phyloP scores from a whole-genome alignment of 225 moss, liverwort and hornwort species.

The Physcomitrium patens region DNA sequence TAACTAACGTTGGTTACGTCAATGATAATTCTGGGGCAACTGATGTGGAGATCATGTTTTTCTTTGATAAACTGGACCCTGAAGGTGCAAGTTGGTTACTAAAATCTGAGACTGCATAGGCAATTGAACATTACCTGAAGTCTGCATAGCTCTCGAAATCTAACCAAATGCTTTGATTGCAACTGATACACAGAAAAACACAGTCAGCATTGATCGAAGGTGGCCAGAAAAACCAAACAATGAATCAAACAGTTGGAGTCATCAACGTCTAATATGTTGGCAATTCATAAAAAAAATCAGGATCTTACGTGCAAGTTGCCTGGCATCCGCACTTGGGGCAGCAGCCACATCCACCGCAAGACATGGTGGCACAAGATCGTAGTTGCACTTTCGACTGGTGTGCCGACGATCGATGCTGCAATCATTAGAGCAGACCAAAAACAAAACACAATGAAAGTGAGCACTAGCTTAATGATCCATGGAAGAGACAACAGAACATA shows the following conservation, averaged over 20 bases:
- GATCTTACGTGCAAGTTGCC: slow-evolving; percentile 42
- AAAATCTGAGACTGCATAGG: neutral
- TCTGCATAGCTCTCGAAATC: slow-evolving; percentile 23
- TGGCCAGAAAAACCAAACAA: neutral
- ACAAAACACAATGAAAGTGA: neutral
- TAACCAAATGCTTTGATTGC: slow-evolving; percentile 38
- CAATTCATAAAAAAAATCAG: too few species aligned
- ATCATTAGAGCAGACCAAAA: neutral
- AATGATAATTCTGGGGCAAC: too few species aligned
- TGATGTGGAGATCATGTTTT: too few species aligned
- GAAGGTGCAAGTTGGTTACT: too few species aligned
- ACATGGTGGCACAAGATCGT: slow-evolving; percentile 23
- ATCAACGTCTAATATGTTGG: too few species aligned
- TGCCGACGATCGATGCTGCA: neutral
- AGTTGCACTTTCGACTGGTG: neutral
- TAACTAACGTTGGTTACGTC: too few species aligned
- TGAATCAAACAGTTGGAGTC: too few species aligned
- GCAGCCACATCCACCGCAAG: slow-evolving; percentile 44
- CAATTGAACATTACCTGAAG: slow-evolving; percentile 17
- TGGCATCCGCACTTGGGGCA: slow-evolving; percentile 43
- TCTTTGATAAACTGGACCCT: too few species aligned
- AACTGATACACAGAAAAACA: slow-evolving; percentile 24
- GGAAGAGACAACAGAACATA: too few species aligned
- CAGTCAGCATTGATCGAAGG: neutral
- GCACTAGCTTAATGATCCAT: neutral